Conservation (phyloP, 2,329 filamentous ascomycete species). For the Fonsecaea nubica region DNA sequence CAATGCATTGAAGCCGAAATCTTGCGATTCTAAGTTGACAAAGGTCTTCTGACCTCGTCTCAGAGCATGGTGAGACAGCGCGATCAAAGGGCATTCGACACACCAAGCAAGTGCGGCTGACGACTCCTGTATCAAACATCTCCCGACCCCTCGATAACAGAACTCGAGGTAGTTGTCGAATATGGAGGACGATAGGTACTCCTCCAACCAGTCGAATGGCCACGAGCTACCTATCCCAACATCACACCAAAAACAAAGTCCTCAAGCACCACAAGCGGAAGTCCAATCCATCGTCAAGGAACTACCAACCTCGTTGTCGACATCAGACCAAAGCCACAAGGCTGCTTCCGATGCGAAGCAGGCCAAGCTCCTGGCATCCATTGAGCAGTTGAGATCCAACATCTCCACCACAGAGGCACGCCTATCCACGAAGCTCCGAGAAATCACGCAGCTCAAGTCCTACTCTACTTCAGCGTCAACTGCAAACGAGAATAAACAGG, state of each 20-base stretch:
- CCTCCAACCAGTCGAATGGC: background rate
- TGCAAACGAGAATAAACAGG: background rate
- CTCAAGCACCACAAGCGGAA: background rate
- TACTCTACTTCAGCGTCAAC: background rate
- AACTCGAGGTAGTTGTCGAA: background rate
- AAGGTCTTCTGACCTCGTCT: background rate
- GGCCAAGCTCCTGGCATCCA: constrained; percentile 11
- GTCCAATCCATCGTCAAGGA: too few species aligned
- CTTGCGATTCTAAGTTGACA: background rate
- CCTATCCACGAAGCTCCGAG: constrained; percentile 13
- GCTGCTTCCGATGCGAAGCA: background rate
- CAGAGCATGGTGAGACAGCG: background rate
- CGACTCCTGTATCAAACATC: background rate
- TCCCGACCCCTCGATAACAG: background rate
- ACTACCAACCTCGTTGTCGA: background rate
- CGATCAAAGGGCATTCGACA: background rate
- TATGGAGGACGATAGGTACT: background rate
- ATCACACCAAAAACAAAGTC: background rate
- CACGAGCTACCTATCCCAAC: background rate
- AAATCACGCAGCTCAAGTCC: constrained; percentile 19
- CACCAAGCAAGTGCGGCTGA: background rate
- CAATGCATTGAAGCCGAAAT: background rate
- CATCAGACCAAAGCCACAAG: background rate
- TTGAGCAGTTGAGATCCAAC: constrained; percentile 16
- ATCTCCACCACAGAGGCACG: constrained; percentile 16